phyloP scores from a whole-genome alignment of 2,329 filamentous ascomycete species.

The Alternaria hordeiaustralica region DNA sequence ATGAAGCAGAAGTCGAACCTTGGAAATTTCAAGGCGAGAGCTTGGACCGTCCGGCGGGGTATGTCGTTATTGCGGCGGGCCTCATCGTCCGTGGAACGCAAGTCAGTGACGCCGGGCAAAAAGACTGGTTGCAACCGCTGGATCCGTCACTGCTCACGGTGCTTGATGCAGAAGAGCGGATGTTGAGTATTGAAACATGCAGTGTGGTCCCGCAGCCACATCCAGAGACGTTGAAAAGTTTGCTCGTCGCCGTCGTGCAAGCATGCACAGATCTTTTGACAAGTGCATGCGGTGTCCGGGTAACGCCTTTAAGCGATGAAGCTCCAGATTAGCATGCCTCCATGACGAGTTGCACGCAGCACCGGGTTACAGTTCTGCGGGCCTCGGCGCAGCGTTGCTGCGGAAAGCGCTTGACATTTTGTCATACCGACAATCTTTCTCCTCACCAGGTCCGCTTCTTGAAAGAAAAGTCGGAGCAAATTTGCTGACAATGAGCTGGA shows the following conservation, averaged over 20 bases:
- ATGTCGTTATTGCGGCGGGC: constrained; percentile 26
- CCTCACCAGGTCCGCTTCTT: constrained; percentile 21
- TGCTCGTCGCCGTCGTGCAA: constrained; percentile 35
- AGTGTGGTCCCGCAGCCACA: constrained; percentile 28
- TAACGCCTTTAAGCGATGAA: constrained; percentile 33
- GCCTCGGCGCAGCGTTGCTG: constrained; percentile 19
- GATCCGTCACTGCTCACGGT: constrained; percentile 11
- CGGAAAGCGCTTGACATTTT: constrained; percentile 22
- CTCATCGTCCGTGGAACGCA: constrained; percentile 25
- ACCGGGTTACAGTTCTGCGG: constrained; percentile 20
- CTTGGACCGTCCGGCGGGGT: constrained; percentile 32
- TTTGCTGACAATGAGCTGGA: constrained; percentile 27
- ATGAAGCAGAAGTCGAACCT: constrained; percentile 29
- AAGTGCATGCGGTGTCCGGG: constrained; percentile 30
- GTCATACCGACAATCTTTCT: constrained; percentile 26
- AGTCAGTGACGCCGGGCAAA: constrained; percentile 13
- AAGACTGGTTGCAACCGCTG: constrained; percentile 18
- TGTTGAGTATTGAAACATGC: constrained; percentile 37
- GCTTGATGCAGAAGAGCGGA: constrained; percentile 11
- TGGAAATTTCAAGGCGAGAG: constrained; percentile 22
- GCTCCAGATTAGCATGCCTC: constrained; percentile 24
- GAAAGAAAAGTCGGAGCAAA: constrained; percentile 33
- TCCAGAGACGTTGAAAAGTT: constrained; percentile 37
- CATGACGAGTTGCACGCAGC: constrained; percentile 22
- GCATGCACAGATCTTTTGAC: constrained; percentile 35